Conservation (phyloP, 202 grass and related monocot species). For the Saccharum hybrid region DNA sequence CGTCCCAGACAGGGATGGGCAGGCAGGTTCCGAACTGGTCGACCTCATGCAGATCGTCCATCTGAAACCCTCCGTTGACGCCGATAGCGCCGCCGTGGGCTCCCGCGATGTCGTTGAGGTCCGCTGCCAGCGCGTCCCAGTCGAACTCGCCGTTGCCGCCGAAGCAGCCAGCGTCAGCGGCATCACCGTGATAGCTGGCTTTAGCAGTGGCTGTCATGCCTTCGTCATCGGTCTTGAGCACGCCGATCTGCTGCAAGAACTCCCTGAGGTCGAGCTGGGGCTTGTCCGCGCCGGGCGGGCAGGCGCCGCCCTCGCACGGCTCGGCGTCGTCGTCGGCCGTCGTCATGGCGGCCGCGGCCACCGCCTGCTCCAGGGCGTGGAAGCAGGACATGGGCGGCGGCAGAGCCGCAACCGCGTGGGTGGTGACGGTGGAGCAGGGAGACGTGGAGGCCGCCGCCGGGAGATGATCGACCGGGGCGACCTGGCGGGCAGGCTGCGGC, state of each 20-base stretch:
- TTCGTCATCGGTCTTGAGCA: conserved; percentile 62
- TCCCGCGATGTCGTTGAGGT: conserved; percentile 56
- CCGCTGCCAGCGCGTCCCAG: conserved; percentile 72
- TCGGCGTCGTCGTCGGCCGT: conserved; percentile 30
- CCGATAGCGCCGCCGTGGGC: conserved; percentile 39
- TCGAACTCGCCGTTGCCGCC: conserved; percentile 55
- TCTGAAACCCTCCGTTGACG: conserved; percentile 55
- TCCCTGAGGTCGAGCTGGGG: conserved; percentile 98
- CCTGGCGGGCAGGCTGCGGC: background rate
- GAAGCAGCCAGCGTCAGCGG: conserved; percentile 39
- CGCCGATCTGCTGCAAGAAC: conserved; percentile 95
- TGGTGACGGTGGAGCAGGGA: conserved; percentile 49
- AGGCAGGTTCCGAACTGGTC: conserved; percentile 62
- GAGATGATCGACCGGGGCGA: background rate
- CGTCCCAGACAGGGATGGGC: conserved; percentile 89
- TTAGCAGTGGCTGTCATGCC: background rate
- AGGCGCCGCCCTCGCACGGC: background rate
- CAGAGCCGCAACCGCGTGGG: background rate
- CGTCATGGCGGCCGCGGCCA: conserved; percentile 23
- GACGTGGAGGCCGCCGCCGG: conserved; percentile 36
- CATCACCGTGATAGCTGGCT: background rate
- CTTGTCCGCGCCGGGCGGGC: conserved; percentile 41
- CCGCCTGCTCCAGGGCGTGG: conserved; percentile 53
- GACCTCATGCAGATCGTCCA: conserved; percentile 78
- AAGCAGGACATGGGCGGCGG: conserved; percentile 50